Base-by-base conservation (phyloP, 208 protist genomes). In the Wallacemonas sp. region DNA sequence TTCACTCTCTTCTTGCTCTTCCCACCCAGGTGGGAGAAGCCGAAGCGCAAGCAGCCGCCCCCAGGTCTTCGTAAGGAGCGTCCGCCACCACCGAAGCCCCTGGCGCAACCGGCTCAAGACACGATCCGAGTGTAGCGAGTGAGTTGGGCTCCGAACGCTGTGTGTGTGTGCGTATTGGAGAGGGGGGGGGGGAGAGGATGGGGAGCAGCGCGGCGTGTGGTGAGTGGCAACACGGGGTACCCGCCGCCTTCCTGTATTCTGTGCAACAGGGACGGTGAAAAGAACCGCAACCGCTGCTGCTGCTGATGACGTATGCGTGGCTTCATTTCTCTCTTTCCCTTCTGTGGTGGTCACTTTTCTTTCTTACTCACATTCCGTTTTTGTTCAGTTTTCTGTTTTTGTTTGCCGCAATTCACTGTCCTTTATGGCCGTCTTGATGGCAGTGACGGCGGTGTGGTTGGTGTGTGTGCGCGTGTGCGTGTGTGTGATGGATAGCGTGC, bases 1-100 rank as follows among this genome's bases (percentile, higher is more conserved):
- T 21, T 92, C 34, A 55, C 21, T 15, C 82, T 96, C 13, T 91
- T 96, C 48, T 38, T 92, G 4, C 29, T 88, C 27, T 94, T 96
- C 44, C 91, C 91, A 30, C 91, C 91, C 33, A 80, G 85, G 73
- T 82, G 79, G 72, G 76, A 94, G 70, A 85, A 76, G 57, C 73
- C 68, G 38, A 65, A 81, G 30, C 74, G 86, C 27, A 92, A 92
- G 66, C 87, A 81, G n/a, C 86, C 88, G 36, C 85, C 79, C 44
- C 65, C 61, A 9, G 79, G 80, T 46, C 62, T 76, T 29, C 76
- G 72, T 17, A 71, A 66, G 27, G 58, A 58, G 32, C 34, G 46
- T 17, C 71, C 71, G 10, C 80, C 79, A 6, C 68, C 88, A 19
- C 88, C 85, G 41, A 90, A 90, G 71, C 85, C 88, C 22, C 75